Percentiles rank a stretch among this genome's conserved stretches.
Evolutionary conservation across 305 asterid genomes (phyloP).

Genomic region (Solanum chacoense): DNA sequence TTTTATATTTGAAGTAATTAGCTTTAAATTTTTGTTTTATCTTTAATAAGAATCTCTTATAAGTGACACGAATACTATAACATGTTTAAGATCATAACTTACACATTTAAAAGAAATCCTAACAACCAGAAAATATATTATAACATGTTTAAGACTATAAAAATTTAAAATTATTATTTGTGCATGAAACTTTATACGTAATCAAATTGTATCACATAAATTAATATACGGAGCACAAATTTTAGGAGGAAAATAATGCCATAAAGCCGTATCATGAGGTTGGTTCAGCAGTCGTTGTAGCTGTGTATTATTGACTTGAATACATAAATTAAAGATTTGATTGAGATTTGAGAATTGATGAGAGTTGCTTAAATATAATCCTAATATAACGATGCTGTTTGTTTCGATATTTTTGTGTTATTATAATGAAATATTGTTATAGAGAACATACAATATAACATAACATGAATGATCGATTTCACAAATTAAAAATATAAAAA

Average conservation of each 20-base stretch:
- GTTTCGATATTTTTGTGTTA: neutral
- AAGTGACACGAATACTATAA: neutral
- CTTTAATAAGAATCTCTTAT: neutral
- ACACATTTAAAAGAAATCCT: neutral
- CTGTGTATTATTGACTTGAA: neutral
- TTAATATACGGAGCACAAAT: neutral
- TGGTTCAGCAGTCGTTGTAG: neutral
- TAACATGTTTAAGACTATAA: neutral
- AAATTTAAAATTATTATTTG: neutral
- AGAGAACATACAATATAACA: neutral
- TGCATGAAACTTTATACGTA: neutral
- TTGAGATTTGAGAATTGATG: neutral
- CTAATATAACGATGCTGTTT: neutral
- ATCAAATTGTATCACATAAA: neutral
- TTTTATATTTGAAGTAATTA: neutral
- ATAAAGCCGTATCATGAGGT: neutral
- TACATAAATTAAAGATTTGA: neutral
- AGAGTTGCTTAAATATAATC: neutral
- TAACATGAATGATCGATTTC: fast-evolving
- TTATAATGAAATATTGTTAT: neutral
- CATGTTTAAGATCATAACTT: neutral
- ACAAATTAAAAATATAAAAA: neutral
- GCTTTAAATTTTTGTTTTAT: neutral
- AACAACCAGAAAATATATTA: neutral
- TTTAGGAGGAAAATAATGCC: neutral